Evolutionary conservation across 345 rosid species (phyloP).

Genomic region (Pugionium dolabratum): DNA sequence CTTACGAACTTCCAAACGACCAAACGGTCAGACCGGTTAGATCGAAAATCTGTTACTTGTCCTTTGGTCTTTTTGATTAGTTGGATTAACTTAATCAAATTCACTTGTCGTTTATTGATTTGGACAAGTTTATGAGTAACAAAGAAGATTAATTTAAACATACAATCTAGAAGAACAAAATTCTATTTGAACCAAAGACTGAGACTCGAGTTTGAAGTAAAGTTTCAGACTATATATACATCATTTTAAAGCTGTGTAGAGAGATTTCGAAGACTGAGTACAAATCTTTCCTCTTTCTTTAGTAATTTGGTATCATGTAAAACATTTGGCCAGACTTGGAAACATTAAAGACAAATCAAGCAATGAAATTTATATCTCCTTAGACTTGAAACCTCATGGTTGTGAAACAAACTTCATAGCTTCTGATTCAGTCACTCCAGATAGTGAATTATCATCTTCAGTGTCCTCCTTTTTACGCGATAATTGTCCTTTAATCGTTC

Average conservation of each 20-base stretch:
- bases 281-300: too few species aligned
- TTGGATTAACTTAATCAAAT: neutral
- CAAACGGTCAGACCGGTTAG: neutral
- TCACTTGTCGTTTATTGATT: neutral
- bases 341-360: constrained; percentile 20
- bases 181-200: too few species aligned
- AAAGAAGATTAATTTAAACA: too few species aligned
- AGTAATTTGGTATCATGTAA: too few species aligned
- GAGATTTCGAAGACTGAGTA: too few species aligned
- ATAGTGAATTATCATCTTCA: constrained; percentile 5
- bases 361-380: constrained; percentile 1
- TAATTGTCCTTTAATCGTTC: neutral
- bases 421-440: neutral
- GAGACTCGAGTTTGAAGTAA: too few species aligned
- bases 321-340: constrained; percentile 12
- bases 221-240: too few species aligned
- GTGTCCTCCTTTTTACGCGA: neutral
- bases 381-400: constrained; percentile 9
- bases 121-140: too few species aligned
- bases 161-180: too few species aligned
- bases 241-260: too few species aligned
- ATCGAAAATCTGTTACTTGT: neutral
- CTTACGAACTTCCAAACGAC: too few species aligned
- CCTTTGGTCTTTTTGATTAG: neutral
- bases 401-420: constrained; percentile 14